Base-by-base conservation (phyloP, 345 rosid genomes). In the Gossypium thurberi region DNA sequence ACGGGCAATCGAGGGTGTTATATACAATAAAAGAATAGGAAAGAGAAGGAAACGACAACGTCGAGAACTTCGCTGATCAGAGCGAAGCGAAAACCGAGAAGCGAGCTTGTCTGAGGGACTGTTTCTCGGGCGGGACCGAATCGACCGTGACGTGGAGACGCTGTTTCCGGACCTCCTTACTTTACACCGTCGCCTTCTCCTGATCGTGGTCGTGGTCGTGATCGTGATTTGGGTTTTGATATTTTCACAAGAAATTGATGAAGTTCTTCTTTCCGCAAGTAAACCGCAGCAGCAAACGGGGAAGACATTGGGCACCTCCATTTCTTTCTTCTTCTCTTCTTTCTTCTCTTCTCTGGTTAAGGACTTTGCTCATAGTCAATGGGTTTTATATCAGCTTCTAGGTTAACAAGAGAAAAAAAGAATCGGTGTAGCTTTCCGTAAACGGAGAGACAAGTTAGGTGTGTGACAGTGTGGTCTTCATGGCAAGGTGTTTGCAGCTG, bases 21-120 rank as follows among this genome's bases (percentile, higher is more conserved):
- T 90, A 84, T 74, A 90, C 96, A 12, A 89, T 91, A 52, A 85
- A 77, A 65, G 95, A 93, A 47, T 94, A 84, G 81, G 91, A 83
- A 28, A 82, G 75, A 69, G 92, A 92, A 70, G 82, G 55, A 26
- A 74, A 53, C 17, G 81, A 75, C 14, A 65, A 14, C 26, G 46
- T 25, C 11, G 47, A 21, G 20, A 42, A 70, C 40, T 46, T 26
- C 12, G 33, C 61, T 21, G 28, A 56, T 21, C 61, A 21, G 61
- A 56, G 61, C 3, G 61, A 21, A 21, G 61, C 26, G 6, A 56
- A 10, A 52, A 52, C 2, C 10, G 57, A 52, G 57, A 52, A 52
- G 10, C 21, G 21, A 9, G 57, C 2, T 52, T 52, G 57, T 52
- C 57, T 17, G 28, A 20, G 10, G 13, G 28, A 10, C 28, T 56